These are phyloP conservation scores for Cyberlindnera japonica DNA, from an alignment of 805 yeast genomes.

Conservation along the genomic window DNA sequence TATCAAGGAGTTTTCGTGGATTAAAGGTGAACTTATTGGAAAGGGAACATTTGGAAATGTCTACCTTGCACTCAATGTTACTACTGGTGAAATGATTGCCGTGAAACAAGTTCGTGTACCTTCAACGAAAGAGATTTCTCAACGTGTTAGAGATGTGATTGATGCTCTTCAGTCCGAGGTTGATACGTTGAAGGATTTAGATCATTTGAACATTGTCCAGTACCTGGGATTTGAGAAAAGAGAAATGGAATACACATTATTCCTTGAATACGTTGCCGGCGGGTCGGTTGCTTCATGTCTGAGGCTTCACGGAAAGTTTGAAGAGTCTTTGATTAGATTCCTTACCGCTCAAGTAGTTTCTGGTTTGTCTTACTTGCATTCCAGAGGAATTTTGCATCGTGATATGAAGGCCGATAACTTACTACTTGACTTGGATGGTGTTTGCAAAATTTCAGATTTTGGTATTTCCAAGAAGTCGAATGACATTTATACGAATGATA, in stretches of 20 bases:
- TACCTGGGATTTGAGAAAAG: conserved; percentile 87
- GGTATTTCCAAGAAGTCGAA: conserved; percentile 87
- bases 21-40: conserved; percentile 95
- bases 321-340: conserved; percentile 68
- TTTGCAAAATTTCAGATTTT: conserved; percentile 93
- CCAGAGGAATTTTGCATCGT: conserved; percentile 83
- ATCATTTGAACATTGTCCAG: conserved; percentile 92
- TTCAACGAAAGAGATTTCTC: conserved; percentile 32
- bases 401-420: conserved; percentile 94
- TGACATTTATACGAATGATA: conserved; percentile 84
- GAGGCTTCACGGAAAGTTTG: conserved; percentile 79
- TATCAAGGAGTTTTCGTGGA: conserved; percentile 90
- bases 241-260: conserved; percentile 73
- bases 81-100: conserved; percentile 98
- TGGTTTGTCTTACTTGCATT: conserved; percentile 86
- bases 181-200: conserved; percentile 88
- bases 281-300: conserved; percentile 91
- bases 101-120: conserved; percentile 89
- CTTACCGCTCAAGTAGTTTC: conserved; percentile 75
- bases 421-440: conserved; percentile 84
- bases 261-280: conserved; percentile 95
- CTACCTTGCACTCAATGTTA: conserved; percentile 84
- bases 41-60: conserved; percentile 96
- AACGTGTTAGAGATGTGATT: conserved; percentile 55
- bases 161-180: conserved; percentile 89